Conservation (phyloP, 805 yeast genomes). For the Cyberlindnera nakhonratchasimensis region DNA sequence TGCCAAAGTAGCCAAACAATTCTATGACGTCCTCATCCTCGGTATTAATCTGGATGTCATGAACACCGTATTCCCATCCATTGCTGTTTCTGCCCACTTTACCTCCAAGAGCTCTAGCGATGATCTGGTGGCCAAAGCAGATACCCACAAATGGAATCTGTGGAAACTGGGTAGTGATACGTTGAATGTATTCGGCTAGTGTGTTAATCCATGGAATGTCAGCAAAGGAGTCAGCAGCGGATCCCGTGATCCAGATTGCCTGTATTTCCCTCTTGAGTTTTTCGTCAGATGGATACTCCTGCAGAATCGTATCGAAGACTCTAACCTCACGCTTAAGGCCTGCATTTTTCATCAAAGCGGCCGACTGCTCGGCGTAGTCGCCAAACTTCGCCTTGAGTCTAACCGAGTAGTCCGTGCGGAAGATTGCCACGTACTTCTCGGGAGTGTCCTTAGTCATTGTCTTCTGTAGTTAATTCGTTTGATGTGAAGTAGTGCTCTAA, state of each 20-base stretch:
- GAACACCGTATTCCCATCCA: slow-evolving; percentile 76
- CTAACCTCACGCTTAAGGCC: slow-evolving; percentile 25
- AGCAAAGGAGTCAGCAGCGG: slow-evolving; percentile 45
- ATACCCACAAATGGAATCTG: slow-evolving; percentile 55
- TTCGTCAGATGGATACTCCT: slow-evolving; percentile 26
- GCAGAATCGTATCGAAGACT: slow-evolving; percentile 37
- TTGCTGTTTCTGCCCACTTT: slow-evolving; percentile 50
- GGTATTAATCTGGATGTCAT: slow-evolving; percentile 43
- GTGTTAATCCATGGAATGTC: slow-evolving; percentile 40
- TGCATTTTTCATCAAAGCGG: slow-evolving; percentile 30
- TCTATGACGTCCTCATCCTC: slow-evolving; percentile 34
- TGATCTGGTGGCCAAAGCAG: slow-evolving; percentile 86
- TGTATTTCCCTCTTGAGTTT: slow-evolving; percentile 27
- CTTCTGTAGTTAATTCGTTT: no score
- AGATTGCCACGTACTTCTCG: slow-evolving; percentile 19
- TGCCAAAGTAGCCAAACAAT: slow-evolving; percentile 17
- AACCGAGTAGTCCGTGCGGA: slow-evolving; percentile 23
- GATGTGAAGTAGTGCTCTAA: no score
- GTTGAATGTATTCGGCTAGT: slow-evolving; percentile 35
- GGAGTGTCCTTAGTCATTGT: slow-evolving; percentile 14
- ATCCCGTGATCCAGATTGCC: slow-evolving; percentile 52
- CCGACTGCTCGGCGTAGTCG: slow-evolving; percentile 50
- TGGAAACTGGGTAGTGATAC: slow-evolving; percentile 1
- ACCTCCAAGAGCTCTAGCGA: slow-evolving; percentile 64
- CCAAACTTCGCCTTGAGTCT: slow-evolving; percentile 32